Evolutionary conservation across 306 rosid species (phyloP).

Genomic region (Lupinus albus): DNA sequence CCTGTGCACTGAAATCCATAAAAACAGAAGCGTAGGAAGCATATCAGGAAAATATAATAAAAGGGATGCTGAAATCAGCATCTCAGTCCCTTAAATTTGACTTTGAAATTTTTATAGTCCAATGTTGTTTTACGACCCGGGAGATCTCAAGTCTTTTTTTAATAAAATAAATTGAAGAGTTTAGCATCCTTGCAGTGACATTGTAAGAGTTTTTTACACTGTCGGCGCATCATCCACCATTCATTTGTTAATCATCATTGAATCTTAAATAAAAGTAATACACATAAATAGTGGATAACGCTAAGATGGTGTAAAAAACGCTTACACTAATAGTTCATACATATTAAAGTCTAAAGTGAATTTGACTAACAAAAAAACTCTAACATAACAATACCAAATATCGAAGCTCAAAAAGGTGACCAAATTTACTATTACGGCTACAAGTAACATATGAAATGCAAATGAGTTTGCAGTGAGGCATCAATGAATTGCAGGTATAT

Average conservation of each 20-base stretch:
- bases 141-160: background rate
- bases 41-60: constrained; percentile 29
- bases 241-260: too few relatives aligned
- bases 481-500: constrained; percentile 8
- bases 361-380: constrained; percentile 33
- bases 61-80: constrained; percentile 3
- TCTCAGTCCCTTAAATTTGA: constrained; percentile 15
- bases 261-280: too few relatives aligned
- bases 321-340: too few relatives aligned
- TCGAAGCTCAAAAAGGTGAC: constrained; percentile 14
- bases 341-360: too few relatives aligned
- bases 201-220: too few relatives aligned
- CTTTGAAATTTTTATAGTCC: constrained; percentile 16
- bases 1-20: constrained; percentile 63
- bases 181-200: too few relatives aligned
- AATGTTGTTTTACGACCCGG: background rate
- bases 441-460: constrained; percentile 10
- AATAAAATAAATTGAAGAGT: too few relatives aligned
- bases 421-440: constrained; percentile 22
- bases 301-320: too few relatives aligned
- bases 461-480: background rate
- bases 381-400: constrained; percentile 26
- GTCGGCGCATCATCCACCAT: too few relatives aligned
- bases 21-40: constrained; percentile 10
- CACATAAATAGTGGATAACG: too few relatives aligned